Evolutionary conservation across 2,329 filamentous ascomycete genomes (phyloP), one percentile per base, ranked within the genome.

Genomic region (Paraphaeosphaeria minitans): DNA sequence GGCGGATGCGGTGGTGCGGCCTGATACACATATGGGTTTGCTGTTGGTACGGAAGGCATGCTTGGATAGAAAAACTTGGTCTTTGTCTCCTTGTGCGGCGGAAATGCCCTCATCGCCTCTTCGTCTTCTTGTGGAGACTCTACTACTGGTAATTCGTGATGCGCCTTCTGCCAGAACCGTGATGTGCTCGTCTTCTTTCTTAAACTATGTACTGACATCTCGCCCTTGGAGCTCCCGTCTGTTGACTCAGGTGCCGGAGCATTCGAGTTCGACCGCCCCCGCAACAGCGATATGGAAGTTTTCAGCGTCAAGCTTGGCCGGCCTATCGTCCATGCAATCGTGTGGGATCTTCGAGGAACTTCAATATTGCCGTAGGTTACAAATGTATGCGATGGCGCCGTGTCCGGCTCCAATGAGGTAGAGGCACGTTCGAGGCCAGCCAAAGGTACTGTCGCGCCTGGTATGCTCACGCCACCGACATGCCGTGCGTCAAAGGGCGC

Each of bases 401-500:
- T 66, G 42, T 74, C 70, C 9, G 69, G 67, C 50, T 70, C 61
- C 9, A 71, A 42, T 1, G 46, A 56, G 3, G 62, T 57, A 5
- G 58, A 61, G 41, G 61, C 51, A 66, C 59, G 68, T 68, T 58
- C 57, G 56, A 62, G 64, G 39, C 45, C 56, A 21, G 63, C 55
- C n/a, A 60, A 60, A 24, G 65, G 64, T 14, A 61, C 59, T 9
- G 60, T 63, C 16, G 54, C 61, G 13, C 68, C 67, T 45, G 65
- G 64, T 7, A 76, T 60, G 53, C 64, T 68, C 31, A 75, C 68
- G 31, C 73, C 74, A 52, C 66, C 64, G 9, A 75, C 67, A 60
- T 76, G 71, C 21, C 66, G 69, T 29, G 69, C 71, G 58, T 75
- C 66, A 57, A 74, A 74, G 7, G 73, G 74, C 9, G 59, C 59